Evolutionary conservation across 768 basidiomycete species (phyloP).

Genomic region (Tephrocybe rancida): DNA sequence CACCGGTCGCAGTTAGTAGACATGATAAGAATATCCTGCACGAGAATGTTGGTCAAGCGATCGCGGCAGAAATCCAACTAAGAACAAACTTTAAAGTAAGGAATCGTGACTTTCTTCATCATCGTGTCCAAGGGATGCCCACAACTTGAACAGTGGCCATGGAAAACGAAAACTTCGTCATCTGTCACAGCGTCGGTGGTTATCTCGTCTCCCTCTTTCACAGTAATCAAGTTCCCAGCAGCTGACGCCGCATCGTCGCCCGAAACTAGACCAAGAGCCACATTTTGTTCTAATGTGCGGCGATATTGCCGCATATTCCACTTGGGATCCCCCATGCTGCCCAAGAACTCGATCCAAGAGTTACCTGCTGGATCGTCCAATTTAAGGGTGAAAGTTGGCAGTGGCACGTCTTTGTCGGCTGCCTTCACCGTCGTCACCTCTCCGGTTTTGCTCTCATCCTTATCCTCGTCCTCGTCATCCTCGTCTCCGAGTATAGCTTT

Average conservation of each 20-base stretch:
- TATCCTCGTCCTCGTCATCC: slow-evolving; percentile 47
- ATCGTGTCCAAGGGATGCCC: slow-evolving; percentile 79
- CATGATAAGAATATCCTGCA: slow-evolving; percentile 78
- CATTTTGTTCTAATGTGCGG: slow-evolving; percentile 80
- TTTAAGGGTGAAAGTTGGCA: slow-evolving; percentile 77
- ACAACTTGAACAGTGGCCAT: slow-evolving; percentile 85
- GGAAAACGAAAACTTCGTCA: slow-evolving; percentile 83
- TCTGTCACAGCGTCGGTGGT: slow-evolving; percentile 44
- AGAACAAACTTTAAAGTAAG: slow-evolving; percentile 86
- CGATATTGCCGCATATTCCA: slow-evolving; percentile 89
- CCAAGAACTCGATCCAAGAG: slow-evolving; percentile 93
- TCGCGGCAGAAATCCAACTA: neutral
- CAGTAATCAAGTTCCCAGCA: neutral
- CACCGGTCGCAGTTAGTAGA: slow-evolving; percentile 95
- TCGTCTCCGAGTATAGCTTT: slow-evolving; percentile 65
- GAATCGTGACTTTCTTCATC: slow-evolving; percentile 97
- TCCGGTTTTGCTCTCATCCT: slow-evolving; percentile 40
- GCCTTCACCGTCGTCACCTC: slow-evolving; percentile 28
- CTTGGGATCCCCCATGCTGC: slow-evolving; percentile 86
- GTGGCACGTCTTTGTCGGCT: slow-evolving; percentile 47
- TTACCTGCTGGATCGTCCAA: slow-evolving; percentile 95
- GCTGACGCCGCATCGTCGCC: slow-evolving; percentile 38
- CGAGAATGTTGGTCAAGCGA: neutral
- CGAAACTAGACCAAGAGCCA: slow-evolving; percentile 71
- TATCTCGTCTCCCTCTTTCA: slow-evolving; percentile 18